Evolutionary conservation across 768 basidiomycete genomes (phyloP), one percentile per base, ranked within the genome.

Genomic region (Leccinellum luteum): DNA sequence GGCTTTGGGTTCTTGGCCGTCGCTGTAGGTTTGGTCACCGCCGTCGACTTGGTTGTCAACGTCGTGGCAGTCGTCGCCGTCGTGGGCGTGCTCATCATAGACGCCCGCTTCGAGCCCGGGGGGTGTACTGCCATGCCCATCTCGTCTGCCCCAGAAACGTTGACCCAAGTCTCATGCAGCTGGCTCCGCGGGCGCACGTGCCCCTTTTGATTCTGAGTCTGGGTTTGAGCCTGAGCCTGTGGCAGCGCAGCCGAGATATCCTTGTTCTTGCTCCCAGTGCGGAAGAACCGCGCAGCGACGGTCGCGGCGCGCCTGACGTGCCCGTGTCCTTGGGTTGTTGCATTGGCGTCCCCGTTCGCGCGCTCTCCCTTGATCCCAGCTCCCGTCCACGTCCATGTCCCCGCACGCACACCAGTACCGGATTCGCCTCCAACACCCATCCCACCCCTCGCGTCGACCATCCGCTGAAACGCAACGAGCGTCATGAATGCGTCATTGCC

Each of bases 401-500:
- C n/a, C 6, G 41, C 41, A 43, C 41, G 41, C 41, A 8, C n/a
- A 19, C 12, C 41, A 13, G 38, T 12, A 21, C 4, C n/a, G n/a
- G 12, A 19, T 43, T 43, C 19, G 32, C 23, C 15, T 27, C 21
- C 30, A 6, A n/a, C 4, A 3, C 52, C 45, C 4, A n/a, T 1
- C 3, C 28, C 21, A 13, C 73, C 71, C 21, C 71, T 69, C 0
- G 85, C 86, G 53, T 87, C 85, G 13, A 90, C 70, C 38, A 93
- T 78, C 64, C 82, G 75, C 65, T 93, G 90, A 30, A 92, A 75
- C 13, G 78, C 82, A 43, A 88, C 82, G 28, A 93, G 79, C 51
- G 76, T 74, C 76, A 88, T 76, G 64, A 89, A 83, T 4, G 91
- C 87, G 60, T 90, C 86, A 69, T 93, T 93, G 14, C 90, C 90